phyloP scores from a whole-genome alignment of 2,329 filamentous ascomycete genomes.

The Aspergillus neotritici region DNA sequence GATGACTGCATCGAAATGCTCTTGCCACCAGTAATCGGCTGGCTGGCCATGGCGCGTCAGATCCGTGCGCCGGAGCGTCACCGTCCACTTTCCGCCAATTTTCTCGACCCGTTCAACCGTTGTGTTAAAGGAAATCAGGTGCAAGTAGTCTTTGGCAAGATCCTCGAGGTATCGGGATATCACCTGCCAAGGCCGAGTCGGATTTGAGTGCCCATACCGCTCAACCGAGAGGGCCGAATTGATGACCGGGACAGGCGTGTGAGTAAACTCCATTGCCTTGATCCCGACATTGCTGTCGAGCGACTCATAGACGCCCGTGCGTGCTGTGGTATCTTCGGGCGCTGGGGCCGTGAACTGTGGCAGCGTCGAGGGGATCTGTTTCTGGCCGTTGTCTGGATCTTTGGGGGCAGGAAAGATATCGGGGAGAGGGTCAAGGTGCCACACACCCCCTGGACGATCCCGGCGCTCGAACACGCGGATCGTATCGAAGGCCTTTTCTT shows the following conservation, averaged over 20 bases:
- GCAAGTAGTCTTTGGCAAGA: slow-evolving; percentile 21
- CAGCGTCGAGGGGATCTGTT: slow-evolving; percentile 12
- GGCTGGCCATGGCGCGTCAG: slow-evolving; percentile 7
- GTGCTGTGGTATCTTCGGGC: slow-evolving; percentile 18
- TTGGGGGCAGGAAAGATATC: slow-evolving; percentile 19
- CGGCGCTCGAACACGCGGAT: slow-evolving; percentile 31
- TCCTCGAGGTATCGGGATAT: slow-evolving; percentile 21
- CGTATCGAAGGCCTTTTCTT: slow-evolving; percentile 27
- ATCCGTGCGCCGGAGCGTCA: slow-evolving; percentile 22
- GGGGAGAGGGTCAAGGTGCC: slow-evolving; percentile 25
- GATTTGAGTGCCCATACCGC: slow-evolving; percentile 17
- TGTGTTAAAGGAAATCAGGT: slow-evolving; percentile 27
- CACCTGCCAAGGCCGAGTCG: slow-evolving; percentile 20
- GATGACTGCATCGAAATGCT: slow-evolving; percentile 39
- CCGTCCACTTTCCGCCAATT: slow-evolving; percentile 21
- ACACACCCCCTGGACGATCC: slow-evolving; percentile 26
- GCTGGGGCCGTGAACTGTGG: slow-evolving; percentile 14
- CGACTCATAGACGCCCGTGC: slow-evolving; percentile 19
- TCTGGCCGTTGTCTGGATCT: neutral
- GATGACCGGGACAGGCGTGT: slow-evolving; percentile 19
- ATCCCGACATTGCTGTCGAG: slow-evolving; percentile 27
- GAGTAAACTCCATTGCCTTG: slow-evolving; percentile 23
- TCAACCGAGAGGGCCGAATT: slow-evolving; percentile 20
- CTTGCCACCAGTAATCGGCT: slow-evolving; percentile 34
- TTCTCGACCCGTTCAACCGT: slow-evolving; percentile 26